phyloP scores from a whole-genome alignment of 441 rosid species.

The Euphorbia schlechtendalii region DNA sequence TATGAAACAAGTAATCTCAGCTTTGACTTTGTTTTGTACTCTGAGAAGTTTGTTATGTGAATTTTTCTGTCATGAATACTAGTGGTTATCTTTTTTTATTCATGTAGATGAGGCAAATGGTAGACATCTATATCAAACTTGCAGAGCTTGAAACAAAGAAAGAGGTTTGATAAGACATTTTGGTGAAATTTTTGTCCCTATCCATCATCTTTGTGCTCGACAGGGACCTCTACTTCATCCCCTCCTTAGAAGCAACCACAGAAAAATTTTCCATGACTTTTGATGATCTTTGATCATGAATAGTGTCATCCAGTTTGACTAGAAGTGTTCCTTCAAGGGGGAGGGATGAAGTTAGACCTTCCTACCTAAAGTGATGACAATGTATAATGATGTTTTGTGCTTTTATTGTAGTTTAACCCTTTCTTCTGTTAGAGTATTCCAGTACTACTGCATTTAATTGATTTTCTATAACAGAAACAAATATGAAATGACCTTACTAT shows the following conservation, averaged over 20 bases:
- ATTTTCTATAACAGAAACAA: background rate
- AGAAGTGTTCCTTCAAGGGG: background rate
- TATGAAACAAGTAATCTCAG: constrained; percentile 57
- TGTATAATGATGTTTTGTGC: background rate
- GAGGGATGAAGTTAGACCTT: background rate
- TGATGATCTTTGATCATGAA: background rate
- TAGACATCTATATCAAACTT: constrained; percentile 90
- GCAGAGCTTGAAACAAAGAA: constrained; percentile 96
- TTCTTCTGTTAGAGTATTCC: background rate
- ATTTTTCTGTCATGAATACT: background rate
- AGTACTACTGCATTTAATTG: background rate
- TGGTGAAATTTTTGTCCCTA: constrained; percentile 14
- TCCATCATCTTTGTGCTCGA: background rate
- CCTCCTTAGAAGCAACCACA: background rate
- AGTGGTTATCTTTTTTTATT: constrained; percentile 8
- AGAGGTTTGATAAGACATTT: constrained; percentile 57
- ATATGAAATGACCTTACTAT: background rate
- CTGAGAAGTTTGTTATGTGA: background rate
- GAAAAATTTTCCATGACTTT: background rate
- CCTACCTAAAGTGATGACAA: background rate
- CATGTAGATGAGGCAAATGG: constrained; percentile 87
- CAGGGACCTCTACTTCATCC: background rate
- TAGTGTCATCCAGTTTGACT: background rate
- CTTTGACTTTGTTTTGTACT: constrained; percentile 11
- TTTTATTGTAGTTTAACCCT: background rate